Conservation (phyloP, 1,139 yeast species). For the Zhuliangozyma blackwelliae region DNA sequence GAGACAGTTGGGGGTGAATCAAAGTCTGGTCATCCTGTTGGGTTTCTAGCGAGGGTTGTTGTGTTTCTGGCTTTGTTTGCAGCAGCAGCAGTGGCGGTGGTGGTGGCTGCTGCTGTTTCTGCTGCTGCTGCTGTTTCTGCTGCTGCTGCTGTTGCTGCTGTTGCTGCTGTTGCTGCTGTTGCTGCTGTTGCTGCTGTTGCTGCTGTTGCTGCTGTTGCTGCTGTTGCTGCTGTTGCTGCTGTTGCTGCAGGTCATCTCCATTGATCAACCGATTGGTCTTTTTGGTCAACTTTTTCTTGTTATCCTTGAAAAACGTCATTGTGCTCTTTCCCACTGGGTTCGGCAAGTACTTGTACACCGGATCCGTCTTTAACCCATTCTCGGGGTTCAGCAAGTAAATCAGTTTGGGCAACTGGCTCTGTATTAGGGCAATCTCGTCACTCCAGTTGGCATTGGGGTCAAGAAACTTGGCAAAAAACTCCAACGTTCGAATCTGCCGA, state of each 20-base stretch:
- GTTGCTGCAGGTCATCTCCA: too few relatives aligned
- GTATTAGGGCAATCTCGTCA: slow-evolving; percentile 41
- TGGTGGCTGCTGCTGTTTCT: background rate
- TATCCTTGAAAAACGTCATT: slow-evolving; percentile 34
- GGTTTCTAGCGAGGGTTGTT: background rate
- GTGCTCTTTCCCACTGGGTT: slow-evolving; percentile 42
- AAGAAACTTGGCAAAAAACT: slow-evolving; percentile 69
- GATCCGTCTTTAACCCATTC: slow-evolving; percentile 49
- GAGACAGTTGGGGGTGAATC: background rate
- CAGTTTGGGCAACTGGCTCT: slow-evolving; percentile 39
- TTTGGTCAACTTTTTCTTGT: slow-evolving; percentile 24
- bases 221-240: too few relatives aligned
- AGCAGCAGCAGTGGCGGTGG: too few relatives aligned
- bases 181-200: background rate
- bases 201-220: too few relatives aligned
- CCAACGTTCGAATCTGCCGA: slow-evolving; percentile 51
- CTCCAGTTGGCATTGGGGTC: slow-evolving; percentile 85
- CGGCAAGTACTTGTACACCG: slow-evolving; percentile 63
- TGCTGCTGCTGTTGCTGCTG: too few relatives aligned
- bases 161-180: slow-evolving; percentile 4
- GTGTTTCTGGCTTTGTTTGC: too few relatives aligned
- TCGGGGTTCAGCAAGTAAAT: slow-evolving; percentile 52
- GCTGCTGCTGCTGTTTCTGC: slow-evolving; percentile 1
- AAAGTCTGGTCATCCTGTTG: slow-evolving; percentile 4
- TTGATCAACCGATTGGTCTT: slow-evolving; percentile 22